Evolutionary conservation across 192 early-diverging fungal species (phyloP).

Genomic region (Backusella liffmaniae): DNA sequence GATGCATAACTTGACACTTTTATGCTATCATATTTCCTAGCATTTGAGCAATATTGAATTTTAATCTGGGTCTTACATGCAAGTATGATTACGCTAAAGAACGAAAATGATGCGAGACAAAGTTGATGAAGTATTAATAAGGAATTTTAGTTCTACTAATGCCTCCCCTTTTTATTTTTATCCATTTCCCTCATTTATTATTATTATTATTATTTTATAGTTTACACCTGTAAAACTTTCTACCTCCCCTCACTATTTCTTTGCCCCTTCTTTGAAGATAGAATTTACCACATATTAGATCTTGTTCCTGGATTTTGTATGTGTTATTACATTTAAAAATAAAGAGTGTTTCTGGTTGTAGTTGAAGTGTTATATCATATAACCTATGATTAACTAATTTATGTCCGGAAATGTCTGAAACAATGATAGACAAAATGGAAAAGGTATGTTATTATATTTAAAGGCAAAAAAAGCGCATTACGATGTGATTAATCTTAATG

Average conservation of each 20-base stretch:
- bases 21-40: not conserved
- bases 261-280: not conserved
- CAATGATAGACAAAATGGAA: not conserved
- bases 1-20: constrained; percentile 2
- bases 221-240: not conserved
- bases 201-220: not conserved
- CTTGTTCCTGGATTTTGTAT: not conserved
- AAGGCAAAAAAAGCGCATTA: not conserved
- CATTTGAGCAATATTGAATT: not conserved
- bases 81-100: constrained; percentile 3
- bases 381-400: not conserved
- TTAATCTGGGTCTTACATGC: not conserved
- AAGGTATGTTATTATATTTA: not conserved
- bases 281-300: not conserved
- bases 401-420: not conserved
- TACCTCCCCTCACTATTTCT: not conserved
- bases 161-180: not conserved
- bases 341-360: not conserved
- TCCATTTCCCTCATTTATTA: not conserved
- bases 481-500: not conserved
- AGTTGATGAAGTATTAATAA: not conserved
- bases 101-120: constrained; percentile 4
- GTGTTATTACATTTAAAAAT: not conserved
- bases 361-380: not conserved
- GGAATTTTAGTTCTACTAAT: not conserved